Evolutionary conservation across 2,329 filamentous ascomycete species (phyloP).

Genomic region (Cytospora piceicola): DNA sequence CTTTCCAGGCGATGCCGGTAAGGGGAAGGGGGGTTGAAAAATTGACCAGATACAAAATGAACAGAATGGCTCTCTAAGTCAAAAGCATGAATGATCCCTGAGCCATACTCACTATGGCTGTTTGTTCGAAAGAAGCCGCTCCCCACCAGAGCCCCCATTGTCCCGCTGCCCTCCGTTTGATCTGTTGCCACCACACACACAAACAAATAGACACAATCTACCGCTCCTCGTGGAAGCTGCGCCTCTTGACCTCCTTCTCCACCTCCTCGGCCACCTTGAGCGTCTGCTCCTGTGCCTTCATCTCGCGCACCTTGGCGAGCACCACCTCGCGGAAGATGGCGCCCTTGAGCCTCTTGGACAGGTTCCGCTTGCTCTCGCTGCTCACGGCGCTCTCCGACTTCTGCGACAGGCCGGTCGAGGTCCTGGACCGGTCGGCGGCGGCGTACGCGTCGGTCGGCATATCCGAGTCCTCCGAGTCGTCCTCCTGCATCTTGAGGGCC

Average conservation of each 20-base stretch:
- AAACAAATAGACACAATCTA: neutral
- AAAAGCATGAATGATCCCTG: conserved; percentile 1
- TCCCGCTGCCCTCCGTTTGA: neutral
- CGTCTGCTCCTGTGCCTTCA: conserved; percentile 83
- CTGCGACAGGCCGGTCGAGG: neutral
- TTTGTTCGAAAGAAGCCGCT: neutral
- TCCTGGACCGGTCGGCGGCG: conserved; percentile 51
- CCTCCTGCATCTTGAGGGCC: conserved; percentile 89
- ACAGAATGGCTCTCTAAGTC: neutral
- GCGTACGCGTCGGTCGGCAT: conserved; percentile 68
- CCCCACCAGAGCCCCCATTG: neutral
- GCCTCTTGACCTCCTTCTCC: conserved; percentile 50
- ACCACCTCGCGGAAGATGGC: conserved; percentile 95
- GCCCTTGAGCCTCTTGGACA: conserved; percentile 58
- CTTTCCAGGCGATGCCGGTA: neutral
- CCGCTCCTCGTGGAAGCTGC: conserved; percentile 38
- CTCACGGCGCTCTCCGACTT: conserved; percentile 33
- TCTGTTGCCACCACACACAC: neutral
- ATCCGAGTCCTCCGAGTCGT: conserved; percentile 75
- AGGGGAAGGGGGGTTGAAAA: neutral
- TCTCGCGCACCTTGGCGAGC: conserved; percentile 87
- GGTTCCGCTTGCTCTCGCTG: conserved; percentile 48
- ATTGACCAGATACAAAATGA: neutral
- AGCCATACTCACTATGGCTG: neutral
- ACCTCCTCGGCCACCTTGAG: conserved; percentile 67